A percentile compares a stretch with the other conserved stretches of the same genome.
Conservation (phyloP, 441 rosid genomes). For the Pelargonium cotyledonis region DNA sequence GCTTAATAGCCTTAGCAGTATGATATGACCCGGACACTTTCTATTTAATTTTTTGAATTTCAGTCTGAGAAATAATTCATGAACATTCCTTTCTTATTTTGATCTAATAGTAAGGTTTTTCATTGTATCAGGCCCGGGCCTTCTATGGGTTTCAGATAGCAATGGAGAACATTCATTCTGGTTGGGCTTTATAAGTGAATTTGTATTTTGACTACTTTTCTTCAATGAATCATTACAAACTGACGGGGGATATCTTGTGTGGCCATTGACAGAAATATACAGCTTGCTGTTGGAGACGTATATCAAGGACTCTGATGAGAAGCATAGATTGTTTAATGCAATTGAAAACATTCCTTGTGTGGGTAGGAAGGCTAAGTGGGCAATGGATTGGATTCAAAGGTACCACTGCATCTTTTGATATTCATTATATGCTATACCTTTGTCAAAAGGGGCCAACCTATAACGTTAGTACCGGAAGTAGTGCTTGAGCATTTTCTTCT, state of each 20-base stretch:
- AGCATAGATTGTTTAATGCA: slow-evolving; percentile 78
- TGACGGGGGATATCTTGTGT: slow-evolving; percentile 17
- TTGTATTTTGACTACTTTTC: neutral
- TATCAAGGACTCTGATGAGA: slow-evolving; percentile 74
- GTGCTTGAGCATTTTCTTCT: too few species aligned
- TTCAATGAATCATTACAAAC: neutral
- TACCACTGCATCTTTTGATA: slow-evolving; percentile 13
- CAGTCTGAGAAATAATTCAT: too few species aligned
- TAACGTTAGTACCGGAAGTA: too few species aligned
- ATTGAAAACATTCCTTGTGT: slow-evolving; percentile 76
- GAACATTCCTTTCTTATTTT: too few species aligned
- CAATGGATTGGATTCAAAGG: slow-evolving; percentile 81
- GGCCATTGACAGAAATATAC: slow-evolving; percentile 59
- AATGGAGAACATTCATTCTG: slow-evolving; percentile 93
- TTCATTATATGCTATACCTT: neutral
- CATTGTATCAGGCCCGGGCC: slow-evolving; percentile 64
- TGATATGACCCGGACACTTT: too few species aligned
- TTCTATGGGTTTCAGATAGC: slow-evolving; percentile 91
- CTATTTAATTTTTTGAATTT: too few species aligned
- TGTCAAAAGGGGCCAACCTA: neutral
- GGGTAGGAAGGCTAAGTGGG: slow-evolving; percentile 75
- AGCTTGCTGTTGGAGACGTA: slow-evolving; percentile 85
- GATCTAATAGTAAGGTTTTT: slow-evolving; percentile 10
- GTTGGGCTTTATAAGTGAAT: slow-evolving; percentile 35
- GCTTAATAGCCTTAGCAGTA: too few species aligned